A percentile compares a stretch with the other conserved stretches of the same genome.
phyloP scores from a whole-genome alignment of 2,329 filamentous ascomycete species.

The Clonostachys chloroleuca region DNA sequence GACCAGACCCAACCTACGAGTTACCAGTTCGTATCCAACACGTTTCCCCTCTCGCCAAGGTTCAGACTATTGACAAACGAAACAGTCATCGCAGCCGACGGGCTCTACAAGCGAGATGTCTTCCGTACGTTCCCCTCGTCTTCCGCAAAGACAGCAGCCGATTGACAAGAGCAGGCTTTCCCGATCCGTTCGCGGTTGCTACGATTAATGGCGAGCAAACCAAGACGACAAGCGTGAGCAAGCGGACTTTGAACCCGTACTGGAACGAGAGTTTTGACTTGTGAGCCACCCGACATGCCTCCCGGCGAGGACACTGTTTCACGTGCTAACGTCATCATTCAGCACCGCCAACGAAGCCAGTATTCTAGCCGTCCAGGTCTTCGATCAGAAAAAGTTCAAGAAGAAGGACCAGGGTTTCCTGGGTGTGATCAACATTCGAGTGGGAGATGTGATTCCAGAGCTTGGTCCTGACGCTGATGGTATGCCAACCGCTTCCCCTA shows the following conservation, averaged over 20 bases:
- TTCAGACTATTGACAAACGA: constrained; percentile 26
- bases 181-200: constrained; percentile 95
- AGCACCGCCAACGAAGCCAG: constrained; percentile 92
- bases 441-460: constrained; percentile 85
- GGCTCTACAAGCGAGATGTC: constrained; percentile 97
- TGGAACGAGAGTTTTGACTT: constrained; percentile 99
- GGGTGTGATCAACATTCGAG: constrained; percentile 93
- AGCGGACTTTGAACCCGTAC: constrained; percentile 97
- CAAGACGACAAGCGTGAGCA: constrained; percentile 94
- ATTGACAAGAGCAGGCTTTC: constrained; percentile 66
- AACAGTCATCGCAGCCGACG: constrained; percentile 95
- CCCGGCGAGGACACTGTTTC: not conserved
- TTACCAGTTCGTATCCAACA: constrained; percentile 70
- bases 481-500: constrained; percentile 37
- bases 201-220: constrained; percentile 98
- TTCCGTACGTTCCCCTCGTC: constrained; percentile 67
- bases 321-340: constrained; percentile 8
- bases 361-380: constrained; percentile 96
- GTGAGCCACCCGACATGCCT: constrained; percentile 48
- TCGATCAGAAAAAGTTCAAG: constrained; percentile 99
- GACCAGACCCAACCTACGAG: constrained; percentile 81
- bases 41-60: constrained; percentile 4
- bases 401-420: constrained; percentile 99
- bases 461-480: constrained; percentile 86
- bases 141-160: not conserved